These are phyloP conservation scores for Wickerhamomyces alni DNA, from an alignment of 805 yeast species.

Conservation along the genomic window DNA sequence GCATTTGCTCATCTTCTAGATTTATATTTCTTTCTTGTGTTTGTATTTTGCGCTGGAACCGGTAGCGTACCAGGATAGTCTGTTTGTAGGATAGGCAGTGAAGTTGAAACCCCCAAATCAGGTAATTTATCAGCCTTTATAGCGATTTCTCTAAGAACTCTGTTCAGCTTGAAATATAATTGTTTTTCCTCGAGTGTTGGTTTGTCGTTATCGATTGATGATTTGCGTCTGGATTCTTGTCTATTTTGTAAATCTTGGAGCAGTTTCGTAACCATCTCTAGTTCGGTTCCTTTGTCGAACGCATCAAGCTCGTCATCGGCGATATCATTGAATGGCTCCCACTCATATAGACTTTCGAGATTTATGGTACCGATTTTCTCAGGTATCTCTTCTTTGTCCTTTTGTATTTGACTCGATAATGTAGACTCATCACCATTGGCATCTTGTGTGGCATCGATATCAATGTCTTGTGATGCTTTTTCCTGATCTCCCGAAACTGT, in stretches of 20 bases:
- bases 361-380: constrained; percentile 21
- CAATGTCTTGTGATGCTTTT: constrained; percentile 12
- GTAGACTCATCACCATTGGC: constrained; percentile 6
- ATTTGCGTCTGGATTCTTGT: constrained; percentile 38
- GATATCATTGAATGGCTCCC: constrained; percentile 44
- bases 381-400: not conserved
- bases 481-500: not conserved
- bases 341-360: constrained; percentile 37
- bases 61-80: constrained; percentile 81
- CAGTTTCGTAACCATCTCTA: constrained; percentile 36
- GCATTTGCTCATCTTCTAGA: constrained; percentile 9
- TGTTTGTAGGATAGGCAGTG: constrained; percentile 63
- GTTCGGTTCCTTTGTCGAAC: constrained; percentile 34
- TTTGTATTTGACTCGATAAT: not conserved
- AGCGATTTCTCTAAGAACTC: constrained; percentile 40
- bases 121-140: constrained; percentile 29
- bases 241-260: constrained; percentile 43
- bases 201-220: constrained; percentile 23
- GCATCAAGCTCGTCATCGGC: constrained; percentile 49
- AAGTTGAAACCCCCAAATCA: constrained; percentile 27
- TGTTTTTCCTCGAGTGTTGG: constrained; percentile 38
- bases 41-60: constrained; percentile 34
- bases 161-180: constrained; percentile 36
- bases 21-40: constrained; percentile 18
- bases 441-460: constrained; percentile 1